phyloP scores from a whole-genome alignment of 1,139 yeast genomes.

The Protomyces lactucae-debilis region DNA sequence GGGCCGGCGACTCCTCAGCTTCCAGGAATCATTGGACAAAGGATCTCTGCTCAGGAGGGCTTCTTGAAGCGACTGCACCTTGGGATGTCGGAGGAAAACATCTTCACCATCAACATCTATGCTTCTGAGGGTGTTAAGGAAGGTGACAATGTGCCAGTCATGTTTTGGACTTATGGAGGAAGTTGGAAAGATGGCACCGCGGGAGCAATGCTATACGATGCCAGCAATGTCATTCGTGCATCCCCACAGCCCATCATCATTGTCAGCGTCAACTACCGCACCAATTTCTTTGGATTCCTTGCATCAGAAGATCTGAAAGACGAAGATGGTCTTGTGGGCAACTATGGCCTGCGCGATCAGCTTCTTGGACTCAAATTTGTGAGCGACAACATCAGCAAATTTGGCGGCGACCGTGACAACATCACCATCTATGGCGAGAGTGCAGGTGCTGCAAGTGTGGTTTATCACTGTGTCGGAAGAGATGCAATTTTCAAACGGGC shows the following conservation, averaged over 20 bases:
- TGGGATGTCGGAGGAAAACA: slow-evolving; percentile 9
- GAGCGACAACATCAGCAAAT: slow-evolving; percentile 37
- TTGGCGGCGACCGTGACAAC: slow-evolving; percentile 41
- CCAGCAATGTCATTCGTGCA: slow-evolving; percentile 37
- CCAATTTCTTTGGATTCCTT: slow-evolving; percentile 40
- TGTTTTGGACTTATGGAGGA: slow-evolving; percentile 44
- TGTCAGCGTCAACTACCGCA: slow-evolving; percentile 42
- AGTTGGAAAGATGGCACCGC: slow-evolving; percentile 39
- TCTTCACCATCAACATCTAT: slow-evolving; percentile 13
- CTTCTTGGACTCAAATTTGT: slow-evolving; percentile 41
- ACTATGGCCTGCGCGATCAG: slow-evolving; percentile 41
- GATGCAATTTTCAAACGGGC: slow-evolving; percentile 20
- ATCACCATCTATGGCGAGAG: slow-evolving; percentile 42
- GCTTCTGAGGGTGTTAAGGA: slow-evolving; percentile 19
- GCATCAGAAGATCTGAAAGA: slow-evolving; percentile 34
- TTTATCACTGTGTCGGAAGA: slow-evolving; percentile 10
- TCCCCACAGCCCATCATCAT: slow-evolving; percentile 37
- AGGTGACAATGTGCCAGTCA: slow-evolving; percentile 35
- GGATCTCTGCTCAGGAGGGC: background rate
- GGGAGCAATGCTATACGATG: slow-evolving; percentile 39
- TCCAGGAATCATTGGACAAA: background rate
- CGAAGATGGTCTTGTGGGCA: slow-evolving; percentile 34
- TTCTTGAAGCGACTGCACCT: slow-evolving; percentile 7
- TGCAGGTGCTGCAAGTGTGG: slow-evolving; percentile 39
- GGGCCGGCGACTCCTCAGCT: slow-evolving; percentile 20